Percentiles rank a stretch among this genome's conserved stretches.
Conservation (phyloP, 2,329 filamentous ascomycete genomes). For the Calonectria henricotiae region DNA sequence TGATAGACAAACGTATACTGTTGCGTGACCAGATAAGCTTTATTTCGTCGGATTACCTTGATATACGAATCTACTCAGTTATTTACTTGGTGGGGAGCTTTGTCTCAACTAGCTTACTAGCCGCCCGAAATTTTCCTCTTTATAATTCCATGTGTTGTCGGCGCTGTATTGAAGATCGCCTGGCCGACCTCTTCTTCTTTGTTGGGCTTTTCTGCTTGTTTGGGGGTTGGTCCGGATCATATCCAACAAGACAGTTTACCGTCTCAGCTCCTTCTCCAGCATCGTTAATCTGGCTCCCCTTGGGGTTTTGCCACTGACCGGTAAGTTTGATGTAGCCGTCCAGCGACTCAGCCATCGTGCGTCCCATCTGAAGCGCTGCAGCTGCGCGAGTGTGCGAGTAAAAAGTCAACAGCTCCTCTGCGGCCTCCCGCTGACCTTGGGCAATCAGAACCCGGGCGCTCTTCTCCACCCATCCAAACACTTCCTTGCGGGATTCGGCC, state of each 20-base stretch:
- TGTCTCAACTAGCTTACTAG: too few relatives aligned
- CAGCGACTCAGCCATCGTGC: conserved; percentile 42
- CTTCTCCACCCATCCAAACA: conserved; percentile 46
- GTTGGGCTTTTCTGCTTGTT: conserved; percentile 17
- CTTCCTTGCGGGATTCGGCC: conserved; percentile 39
- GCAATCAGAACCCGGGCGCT: conserved; percentile 40
- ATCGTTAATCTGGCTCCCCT: conserved; percentile 48
- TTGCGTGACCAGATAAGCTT: too few relatives aligned
- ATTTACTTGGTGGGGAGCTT: too few relatives aligned
- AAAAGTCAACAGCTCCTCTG: conserved; percentile 43
- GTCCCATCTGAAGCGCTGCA: conserved; percentile 44
- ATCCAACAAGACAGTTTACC: conserved; percentile 48
- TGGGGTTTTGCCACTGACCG: conserved; percentile 42
- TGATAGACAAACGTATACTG: too few relatives aligned
- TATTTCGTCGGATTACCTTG: too few relatives aligned
- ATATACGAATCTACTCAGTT: too few relatives aligned
- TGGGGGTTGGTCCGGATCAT: conserved; percentile 45
- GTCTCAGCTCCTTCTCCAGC: conserved; percentile 47
- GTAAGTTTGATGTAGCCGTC: conserved; percentile 49
- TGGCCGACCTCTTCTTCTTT: neutral
- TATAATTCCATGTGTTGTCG: conserved; percentile 6
- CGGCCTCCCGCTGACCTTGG: conserved; percentile 41
- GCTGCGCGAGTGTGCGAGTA: conserved; percentile 47
- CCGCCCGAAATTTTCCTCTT: neutral
- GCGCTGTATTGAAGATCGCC: neutral